Conservation (phyloP, 2,329 filamentous ascomycete genomes). For the Aureobasidium uvarum region DNA sequence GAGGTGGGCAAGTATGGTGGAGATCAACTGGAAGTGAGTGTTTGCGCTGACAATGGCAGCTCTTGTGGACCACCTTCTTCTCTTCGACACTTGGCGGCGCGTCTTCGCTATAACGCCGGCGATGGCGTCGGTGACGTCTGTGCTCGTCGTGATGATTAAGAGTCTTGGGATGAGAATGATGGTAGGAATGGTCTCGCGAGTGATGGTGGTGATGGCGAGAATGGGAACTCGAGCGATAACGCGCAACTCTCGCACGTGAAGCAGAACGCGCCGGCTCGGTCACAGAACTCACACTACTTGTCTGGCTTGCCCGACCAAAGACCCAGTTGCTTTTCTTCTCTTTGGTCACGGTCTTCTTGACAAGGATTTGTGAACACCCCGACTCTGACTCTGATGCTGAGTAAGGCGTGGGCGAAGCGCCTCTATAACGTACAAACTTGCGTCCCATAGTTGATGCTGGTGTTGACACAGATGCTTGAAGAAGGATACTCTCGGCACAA, state of each 20-base stretch:
- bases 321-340: slow-evolving; percentile 14
- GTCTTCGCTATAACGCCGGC: slow-evolving; percentile 3
- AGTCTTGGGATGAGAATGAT: neutral
- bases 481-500: neutral
- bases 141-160: neutral
- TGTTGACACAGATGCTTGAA: slow-evolving; percentile 4
- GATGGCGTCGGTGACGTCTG: neutral
- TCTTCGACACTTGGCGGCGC: neutral
- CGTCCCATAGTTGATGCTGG: slow-evolving; percentile 4
- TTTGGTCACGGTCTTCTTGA: slow-evolving; percentile 20
- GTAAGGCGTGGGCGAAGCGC: neutral
- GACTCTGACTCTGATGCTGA: neutral
- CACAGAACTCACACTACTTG: slow-evolving; percentile 15
- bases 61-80: neutral
- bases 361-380: neutral
- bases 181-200: neutral
- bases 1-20: neutral
- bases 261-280: slow-evolving; percentile 5
- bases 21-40: neutral
- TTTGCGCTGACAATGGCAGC: slow-evolving; percentile 1
- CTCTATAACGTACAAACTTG: slow-evolving; percentile 6
- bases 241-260: neutral
- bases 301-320: neutral
- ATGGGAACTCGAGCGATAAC: neutral
- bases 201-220: neutral